A percentile compares a stretch with the other conserved stretches of the same genome.
These are phyloP conservation scores for Kwoniella shivajii DNA, from an alignment of 1,284 basidiomycete species.

Conservation along the genomic window DNA sequence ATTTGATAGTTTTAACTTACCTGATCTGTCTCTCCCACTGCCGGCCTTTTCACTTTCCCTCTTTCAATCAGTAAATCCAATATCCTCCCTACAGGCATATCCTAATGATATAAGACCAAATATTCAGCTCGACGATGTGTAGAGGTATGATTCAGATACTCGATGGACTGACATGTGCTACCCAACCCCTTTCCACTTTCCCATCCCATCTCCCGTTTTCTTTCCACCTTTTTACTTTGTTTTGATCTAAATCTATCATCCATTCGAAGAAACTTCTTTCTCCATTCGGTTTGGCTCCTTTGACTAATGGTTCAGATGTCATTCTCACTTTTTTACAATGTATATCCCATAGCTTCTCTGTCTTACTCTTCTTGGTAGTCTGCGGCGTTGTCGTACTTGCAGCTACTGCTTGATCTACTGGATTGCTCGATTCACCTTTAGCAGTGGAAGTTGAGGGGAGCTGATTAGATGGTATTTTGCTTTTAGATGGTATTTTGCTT, in stretches of 20 bases:
- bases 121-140: neutral
- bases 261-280: slow-evolving; percentile 43
- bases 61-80: slow-evolving; percentile 26
- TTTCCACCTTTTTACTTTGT: slow-evolving; percentile 20
- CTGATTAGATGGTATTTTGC: neutral
- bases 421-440: neutral
- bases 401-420: neutral
- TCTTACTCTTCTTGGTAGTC: slow-evolving; percentile 32
- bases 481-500: neutral
- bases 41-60: slow-evolving; percentile 17
- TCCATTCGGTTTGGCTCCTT: slow-evolving; percentile 5
- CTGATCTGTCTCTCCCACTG: slow-evolving; percentile 6
- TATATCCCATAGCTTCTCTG: slow-evolving; percentile 42
- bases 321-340: slow-evolving; percentile 40
- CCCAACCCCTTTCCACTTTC: slow-evolving; percentile 30
- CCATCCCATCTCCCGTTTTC: slow-evolving; percentile 21
- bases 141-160: neutral
- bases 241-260: slow-evolving; percentile 19
- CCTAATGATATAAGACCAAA: slow-evolving; percentile 12
- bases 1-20: slow-evolving; percentile 1
- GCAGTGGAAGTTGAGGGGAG: neutral
- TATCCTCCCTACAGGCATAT: slow-evolving; percentile 33
- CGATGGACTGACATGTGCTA: slow-evolving; percentile 16
- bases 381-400: neutral
- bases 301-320: slow-evolving; percentile 32